Conservation (phyloP, 768 basidiomycete genomes). For the Pleurotus salmoneostramineus region DNA sequence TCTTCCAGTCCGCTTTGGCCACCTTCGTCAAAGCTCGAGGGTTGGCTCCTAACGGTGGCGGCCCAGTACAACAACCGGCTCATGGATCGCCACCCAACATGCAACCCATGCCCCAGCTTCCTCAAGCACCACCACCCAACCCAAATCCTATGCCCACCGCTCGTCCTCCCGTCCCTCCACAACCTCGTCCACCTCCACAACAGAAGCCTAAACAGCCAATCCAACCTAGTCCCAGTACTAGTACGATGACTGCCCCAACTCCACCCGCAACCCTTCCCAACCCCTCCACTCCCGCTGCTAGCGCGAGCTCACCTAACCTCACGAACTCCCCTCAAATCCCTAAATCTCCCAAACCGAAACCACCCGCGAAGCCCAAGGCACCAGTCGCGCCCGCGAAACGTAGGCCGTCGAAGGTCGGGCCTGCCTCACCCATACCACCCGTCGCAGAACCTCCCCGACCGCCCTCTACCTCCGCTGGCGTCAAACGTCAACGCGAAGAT, state of each 20-base stretch:
- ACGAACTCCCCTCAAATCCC: conserved; percentile 61
- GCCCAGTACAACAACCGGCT: background rate
- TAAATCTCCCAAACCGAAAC: conserved; percentile 67
- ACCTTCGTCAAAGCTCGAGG: background rate
- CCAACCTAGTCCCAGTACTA: conserved; percentile 12
- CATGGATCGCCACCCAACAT: conserved; percentile 8
- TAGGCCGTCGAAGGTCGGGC: conserved; percentile 21
- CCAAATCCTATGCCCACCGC: conserved; percentile 10
- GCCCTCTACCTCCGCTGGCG: background rate
- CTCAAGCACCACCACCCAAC: conserved; percentile 9
- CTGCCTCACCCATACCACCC: conserved; percentile 15
- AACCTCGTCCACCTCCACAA: conserved; percentile 19
- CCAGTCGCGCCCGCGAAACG: conserved; percentile 20
- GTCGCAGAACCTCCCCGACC: conserved; percentile 23
- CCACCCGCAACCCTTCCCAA: conserved; percentile 43
- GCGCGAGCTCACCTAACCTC: conserved; percentile 49
- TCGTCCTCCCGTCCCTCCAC: conserved; percentile 11
- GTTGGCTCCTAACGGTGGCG: background rate
- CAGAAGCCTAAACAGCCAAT: conserved; percentile 23
- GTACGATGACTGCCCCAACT: conserved; percentile 26
- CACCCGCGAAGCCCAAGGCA: conserved; percentile 40
- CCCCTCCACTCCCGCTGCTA: conserved; percentile 38
- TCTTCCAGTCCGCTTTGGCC: background rate
- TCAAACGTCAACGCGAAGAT: conserved; percentile 53
- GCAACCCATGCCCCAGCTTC: conserved; percentile 17